Base-by-base conservation (phyloP, 352 stramenopile genomes). In the Aphanomyces stellatus region DNA sequence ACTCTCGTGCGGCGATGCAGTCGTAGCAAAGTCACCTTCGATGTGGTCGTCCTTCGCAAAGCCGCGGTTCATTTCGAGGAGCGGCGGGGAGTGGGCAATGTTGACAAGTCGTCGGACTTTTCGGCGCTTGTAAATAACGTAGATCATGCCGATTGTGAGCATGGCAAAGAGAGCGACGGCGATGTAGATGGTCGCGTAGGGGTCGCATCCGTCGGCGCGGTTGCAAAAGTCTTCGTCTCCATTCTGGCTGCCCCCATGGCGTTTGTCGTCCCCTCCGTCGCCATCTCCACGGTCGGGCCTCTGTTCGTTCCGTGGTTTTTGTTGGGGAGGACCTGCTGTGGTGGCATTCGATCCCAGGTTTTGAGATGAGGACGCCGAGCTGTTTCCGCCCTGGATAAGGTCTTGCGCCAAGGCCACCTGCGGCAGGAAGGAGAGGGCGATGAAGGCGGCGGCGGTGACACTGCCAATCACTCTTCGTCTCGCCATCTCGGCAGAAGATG, bases 41-140 rank as follows among this genome's bases (percentile, higher is more conserved):
- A 46, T 46, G 37, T 11, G 13, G 37, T 46, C 37, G 37, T 57
- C 10, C 30, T 57, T 57, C 7, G 30, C n/a, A 7, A 17, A 13
- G 15, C 49, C 49, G 10, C 30, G 19, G 49, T 57, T 22, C 49
- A 57, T 57, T 57, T 57, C 49, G 0, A 57, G 30, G 5, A 57
- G 28, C 1, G 49, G 49, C 6, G 49, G 49, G 6, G 49, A 57
- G n/a, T 57, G 49, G 22, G 33, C 49, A 24, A 15, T 33, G 1
- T 24, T n/a, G 10, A 57, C 30, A 35, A 57, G 33, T 37, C 30
- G 2, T n/a, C 49, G 49, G 19, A 57, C 25, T 22, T 34, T 57
- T 57, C 49, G 49, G 13, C 49, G 49, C 33, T 57, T 57, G 49
- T 57, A 57, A 8, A 35, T 35, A 13, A 57, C 49, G 49, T 57